Base-by-base conservation (phyloP, 169 alveolate species). In the Babesia bovis region DNA sequence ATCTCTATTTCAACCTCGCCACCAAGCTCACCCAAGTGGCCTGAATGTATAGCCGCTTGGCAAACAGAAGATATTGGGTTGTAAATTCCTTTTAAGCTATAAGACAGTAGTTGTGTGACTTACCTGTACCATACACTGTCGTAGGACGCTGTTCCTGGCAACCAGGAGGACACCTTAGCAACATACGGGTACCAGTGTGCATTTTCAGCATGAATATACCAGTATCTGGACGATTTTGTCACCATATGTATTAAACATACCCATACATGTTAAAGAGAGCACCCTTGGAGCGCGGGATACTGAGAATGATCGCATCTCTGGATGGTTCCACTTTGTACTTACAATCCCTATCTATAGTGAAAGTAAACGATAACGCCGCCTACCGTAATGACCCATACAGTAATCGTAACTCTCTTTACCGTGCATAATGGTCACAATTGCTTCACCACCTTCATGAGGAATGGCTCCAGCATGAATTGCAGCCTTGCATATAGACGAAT, bases 41-140 rank as follows among this genome's bases (percentile, higher is more conserved):
- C 96, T 9, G 95, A 75, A 74, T 91, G 95, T 1, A 91, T 85
- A 23, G 95, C 95, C 26, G 95, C 96, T 63, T 92, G 86, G 75
- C 95, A 91, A 32, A 91, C 68, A 25, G 95, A 82, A 26, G 95
- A 90, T 17, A 81, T 70, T 63, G 95, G 95, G 55, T 91, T 90
- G 79, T 91, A 91, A 6, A 71, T 17, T 47, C 92, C 96, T 84
- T 83, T 56, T 35, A 70, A 73, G 23, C 26, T 51, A 26, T 60
- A 63, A 26, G 36, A 47, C 26, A 47, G 25, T 26, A 32, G 17
- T 4, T 1, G 25, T 13, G 32, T 12, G 1, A 36, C 61, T 35
- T 50, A 81, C 84, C 78, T 69, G 91, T 66, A 17, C 91, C 92
- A 47, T 53, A 87, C 19, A 76, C 92, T 42, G 57, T 47, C 25